Conservation (phyloP, 176 grass and related monocot species). For the Aegilops speltoides region DNA sequence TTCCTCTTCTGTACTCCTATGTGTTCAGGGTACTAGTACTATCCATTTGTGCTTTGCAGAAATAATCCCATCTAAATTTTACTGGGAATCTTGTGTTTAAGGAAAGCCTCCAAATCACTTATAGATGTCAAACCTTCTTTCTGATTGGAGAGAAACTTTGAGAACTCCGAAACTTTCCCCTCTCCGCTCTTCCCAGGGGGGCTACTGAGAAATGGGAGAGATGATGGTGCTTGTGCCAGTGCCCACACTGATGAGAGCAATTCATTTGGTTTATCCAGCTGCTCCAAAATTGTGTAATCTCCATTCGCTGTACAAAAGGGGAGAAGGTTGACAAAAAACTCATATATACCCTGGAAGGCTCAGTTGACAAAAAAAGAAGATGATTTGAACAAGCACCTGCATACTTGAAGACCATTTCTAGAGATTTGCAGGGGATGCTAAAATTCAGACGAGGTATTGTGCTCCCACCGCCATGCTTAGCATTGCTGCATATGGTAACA, state of each 20-base stretch:
- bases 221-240: conserved; percentile 56
- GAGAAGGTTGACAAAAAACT: not conserved
- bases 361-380: not conserved
- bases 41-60: not conserved
- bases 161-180: conserved; percentile 50
- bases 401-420: conserved; percentile 69
- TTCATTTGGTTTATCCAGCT: conserved; percentile 74
- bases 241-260: conserved; percentile 77
- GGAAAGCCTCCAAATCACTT: conserved; percentile 41
- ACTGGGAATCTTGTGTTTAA: conserved; percentile 53
- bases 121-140: conserved; percentile 35
- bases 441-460: conserved; percentile 95
- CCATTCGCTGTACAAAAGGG: conserved; percentile 42
- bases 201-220: conserved; percentile 26
- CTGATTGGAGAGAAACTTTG: conserved; percentile 72
- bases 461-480: conserved; percentile 83
- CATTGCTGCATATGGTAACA: conserved; percentile 64
- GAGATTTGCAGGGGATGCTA: conserved; percentile 78
- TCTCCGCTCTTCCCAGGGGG: conserved; percentile 25
- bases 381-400: conserved; percentile 48
- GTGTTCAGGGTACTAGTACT: not conserved
- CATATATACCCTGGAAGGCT: conserved; percentile 7
- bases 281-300: conserved; percentile 47
- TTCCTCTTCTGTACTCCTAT: not conserved
- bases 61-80: conserved; percentile 53